These are phyloP conservation scores for Penicillium ochrochloron DNA, from an alignment of 495 filamentous ascomycete genomes.

Conservation along the genomic window DNA sequence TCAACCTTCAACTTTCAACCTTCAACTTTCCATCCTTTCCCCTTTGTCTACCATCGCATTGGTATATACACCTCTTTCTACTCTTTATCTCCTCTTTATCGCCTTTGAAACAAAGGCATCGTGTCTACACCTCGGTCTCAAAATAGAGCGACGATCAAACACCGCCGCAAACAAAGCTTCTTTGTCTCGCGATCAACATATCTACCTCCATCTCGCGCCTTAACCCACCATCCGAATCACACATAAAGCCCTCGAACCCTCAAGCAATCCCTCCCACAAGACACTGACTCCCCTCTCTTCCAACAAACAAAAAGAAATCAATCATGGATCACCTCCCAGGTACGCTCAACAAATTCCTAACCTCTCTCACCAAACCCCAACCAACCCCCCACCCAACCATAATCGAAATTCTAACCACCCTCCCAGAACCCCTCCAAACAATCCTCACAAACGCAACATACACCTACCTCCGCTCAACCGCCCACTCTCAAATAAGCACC, in stretches of 20 bases:
- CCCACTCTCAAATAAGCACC: slow-evolving; percentile 31
- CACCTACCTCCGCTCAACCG: slow-evolving; percentile 24
- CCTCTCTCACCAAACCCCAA: background rate
- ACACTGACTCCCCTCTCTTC: background rate
- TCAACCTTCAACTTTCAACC: background rate
- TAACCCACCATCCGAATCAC: background rate
- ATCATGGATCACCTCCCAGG: slow-evolving; percentile 35
- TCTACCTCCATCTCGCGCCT: background rate
- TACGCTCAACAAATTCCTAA: background rate
- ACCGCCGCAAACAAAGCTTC: slow-evolving; percentile 4
- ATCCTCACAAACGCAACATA: slow-evolving; percentile 35
- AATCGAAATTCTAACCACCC: background rate
- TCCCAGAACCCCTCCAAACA: slow-evolving; percentile 31
- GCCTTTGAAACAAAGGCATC: background rate
- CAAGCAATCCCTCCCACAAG: background rate
- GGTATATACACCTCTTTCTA: background rate
- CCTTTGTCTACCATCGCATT: background rate
- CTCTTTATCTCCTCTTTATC: background rate
- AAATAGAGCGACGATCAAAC: background rate
- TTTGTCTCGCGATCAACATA: background rate
- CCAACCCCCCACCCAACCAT: background rate
- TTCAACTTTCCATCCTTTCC: background rate
- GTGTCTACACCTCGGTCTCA: background rate
- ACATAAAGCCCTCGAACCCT: background rate
- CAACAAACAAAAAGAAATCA: background rate